Percentiles rank a stretch among this genome's conserved stretches.
Evolutionary conservation across 495 filamentous ascomycete species (phyloP).

Genomic region (Elaphomyces granulatus): DNA sequence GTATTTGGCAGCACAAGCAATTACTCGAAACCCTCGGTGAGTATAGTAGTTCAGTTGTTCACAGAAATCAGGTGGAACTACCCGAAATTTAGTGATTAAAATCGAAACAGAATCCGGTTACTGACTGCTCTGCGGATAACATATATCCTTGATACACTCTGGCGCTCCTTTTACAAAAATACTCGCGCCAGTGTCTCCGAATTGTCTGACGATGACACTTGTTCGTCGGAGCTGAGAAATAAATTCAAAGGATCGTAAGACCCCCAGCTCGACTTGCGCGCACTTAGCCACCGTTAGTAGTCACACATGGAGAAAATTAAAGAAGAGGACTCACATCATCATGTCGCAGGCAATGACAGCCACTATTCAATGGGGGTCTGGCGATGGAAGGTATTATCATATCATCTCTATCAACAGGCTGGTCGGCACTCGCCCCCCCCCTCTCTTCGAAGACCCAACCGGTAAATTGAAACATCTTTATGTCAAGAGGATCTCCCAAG

Average conservation of each 20-base stretch:
- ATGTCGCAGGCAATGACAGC: conserved; percentile 40
- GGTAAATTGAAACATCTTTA: conserved; percentile 99
- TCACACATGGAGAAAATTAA: not conserved
- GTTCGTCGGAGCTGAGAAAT: conserved; percentile 88
- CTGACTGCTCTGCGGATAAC: conserved; percentile 62
- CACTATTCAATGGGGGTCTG: conserved; percentile 48
- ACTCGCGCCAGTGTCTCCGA: conserved; percentile 61
- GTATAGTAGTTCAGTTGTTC: conserved; percentile 81
- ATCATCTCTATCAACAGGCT: conserved; percentile 45
- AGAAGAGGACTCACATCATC: conserved; percentile 19
- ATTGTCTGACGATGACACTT: conserved; percentile 81
- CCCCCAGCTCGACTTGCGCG: conserved; percentile 58
- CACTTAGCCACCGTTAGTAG: conserved; percentile 20
- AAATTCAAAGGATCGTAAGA: conserved; percentile 86
- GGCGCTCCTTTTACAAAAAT: conserved; percentile 95
- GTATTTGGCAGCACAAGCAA: conserved; percentile 85
- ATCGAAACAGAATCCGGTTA: conserved; percentile 6
- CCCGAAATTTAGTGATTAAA: conserved; percentile 1
- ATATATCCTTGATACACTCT: conserved; percentile 91
- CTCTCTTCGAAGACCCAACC: conserved; percentile 88
- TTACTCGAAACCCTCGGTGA: conserved; percentile 92
- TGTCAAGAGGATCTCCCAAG: conserved; percentile 84
- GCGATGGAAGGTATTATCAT: conserved; percentile 70
- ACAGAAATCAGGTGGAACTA: conserved; percentile 80
- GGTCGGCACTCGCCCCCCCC: conserved; percentile 30